Evolutionary conservation across 2,329 filamentous ascomycete species (phyloP), one percentile per base, ranked within the genome.

Genomic region (Xenoacremonium recifei): DNA sequence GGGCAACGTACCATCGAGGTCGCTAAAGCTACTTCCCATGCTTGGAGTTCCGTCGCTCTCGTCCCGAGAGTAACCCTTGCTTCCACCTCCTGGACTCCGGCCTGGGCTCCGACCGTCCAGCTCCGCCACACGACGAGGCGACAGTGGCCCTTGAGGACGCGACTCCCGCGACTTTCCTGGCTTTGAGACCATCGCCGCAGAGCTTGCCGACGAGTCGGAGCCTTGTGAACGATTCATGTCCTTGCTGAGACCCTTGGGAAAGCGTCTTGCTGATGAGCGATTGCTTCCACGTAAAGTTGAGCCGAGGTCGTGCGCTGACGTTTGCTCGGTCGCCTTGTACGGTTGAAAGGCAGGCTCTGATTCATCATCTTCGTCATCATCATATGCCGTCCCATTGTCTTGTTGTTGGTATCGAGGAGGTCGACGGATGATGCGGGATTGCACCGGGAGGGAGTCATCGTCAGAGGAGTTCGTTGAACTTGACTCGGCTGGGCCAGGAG

Each of bases 11-110:
- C 86, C 87, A 61, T 92, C 88, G 32, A 95, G 74, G 67, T 93
- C 89, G 64, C 87, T 92, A 57, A 89, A 93, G 55, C 87, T 91
- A 62, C 87, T 92, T 1, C 87, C 86, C 82, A 90, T 89, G 54
- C 85, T 89, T 2, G 84, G 85, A 12, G 83, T 85, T 12, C 84
- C 84, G 48, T 89, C 85, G 57, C 84, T 89, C 11, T 79, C 80
- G 48, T 85, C 82, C 11, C 75, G 72, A 2, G 76, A 77, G 34
- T 70, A 64, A 0, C 69, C 72, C 53, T 75, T 74, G 20, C 67
- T 70, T 45, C 75, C 76, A 7, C 65, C 67, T 7, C 67, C 64
- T 2, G 80, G 23, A 53, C 76, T 80, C 33, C 77, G 68, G 19
- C n/a, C n/a, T 13, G 23, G 76, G 53, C 76, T 80, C 33, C 77